Evolutionary conservation across 2,329 filamentous ascomycete genomes (phyloP), one percentile per base, ranked within the genome.

Genomic region (Decorospora gaudefroyi): DNA sequence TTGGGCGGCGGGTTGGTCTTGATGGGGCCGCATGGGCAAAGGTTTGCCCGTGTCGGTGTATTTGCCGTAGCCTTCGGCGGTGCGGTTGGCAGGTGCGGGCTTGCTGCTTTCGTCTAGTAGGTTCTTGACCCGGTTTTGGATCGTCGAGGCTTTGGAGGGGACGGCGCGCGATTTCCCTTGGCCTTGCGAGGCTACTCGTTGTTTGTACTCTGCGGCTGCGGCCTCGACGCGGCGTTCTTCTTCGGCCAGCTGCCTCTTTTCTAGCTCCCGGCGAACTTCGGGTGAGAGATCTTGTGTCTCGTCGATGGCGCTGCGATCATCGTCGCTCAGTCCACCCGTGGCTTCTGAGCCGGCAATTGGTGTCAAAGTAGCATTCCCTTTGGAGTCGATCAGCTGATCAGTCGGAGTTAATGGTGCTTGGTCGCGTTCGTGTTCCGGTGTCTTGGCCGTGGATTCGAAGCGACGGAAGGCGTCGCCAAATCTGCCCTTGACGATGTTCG

Each of bases 391-490:
- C 7, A 54, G 34, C 9, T 51, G 53, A 28, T 66, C 60, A 12
- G 55, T 62, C 3, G 63, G 59, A 13, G 64, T 61, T 33, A 61
- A 32, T 8, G 64, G 53, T 15, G 62, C 55, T 27, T 67, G 55
- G 11, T 58, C 49, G 16, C 57, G 64, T 21, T 62, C 63, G 18
- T 60, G 54, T 15, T 67, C 63, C 21, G 49, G 46, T 12, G 47
- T 59, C 41, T 54, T 59, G 10, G 42, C 80, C 16, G 43, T 46
- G 8, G 76, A 78, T 68, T 99, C 93, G 57, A 97, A 97, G 4
- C 87, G 82, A 63, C 92, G 90, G 73, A 97, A 96, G 3, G 92
- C 91, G 61, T 96, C 91, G 0, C 91, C 90, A 67, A 97, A 96
- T 57, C 87, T 90, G 16, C 90, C 88, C 4, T 85, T 86, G n/a